Evolutionary conservation across 78 protist species (phyloP), one percentile per base, ranked within the genome.

Genomic region (Anaeramoeba flamelloides): DNA sequence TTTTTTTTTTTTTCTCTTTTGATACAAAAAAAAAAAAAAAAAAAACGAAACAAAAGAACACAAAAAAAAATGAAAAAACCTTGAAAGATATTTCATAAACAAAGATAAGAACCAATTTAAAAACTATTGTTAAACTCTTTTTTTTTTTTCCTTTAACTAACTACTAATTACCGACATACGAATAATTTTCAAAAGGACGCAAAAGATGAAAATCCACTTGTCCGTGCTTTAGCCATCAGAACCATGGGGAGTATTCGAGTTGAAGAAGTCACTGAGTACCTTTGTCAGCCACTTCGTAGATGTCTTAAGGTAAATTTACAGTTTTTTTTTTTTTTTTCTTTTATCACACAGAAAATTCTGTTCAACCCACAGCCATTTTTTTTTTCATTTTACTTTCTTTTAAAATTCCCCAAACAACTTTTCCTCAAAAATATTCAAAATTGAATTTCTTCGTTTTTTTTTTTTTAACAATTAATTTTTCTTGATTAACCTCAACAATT

Each of bases 221-320:
- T 97, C 40, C 89, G 99, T 33, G 98, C 99, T 1, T 87, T 97
- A 1, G 99, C 99, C 31, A 82, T 97, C 39, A 90, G 99, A 36
- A 96, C 99, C 8, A 95, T 97, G 99, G 98, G 98, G 53, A 94
- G 96, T 88, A 93, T 97, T 64, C 93, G 98, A 32, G 96, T 96
- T 4, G 92, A 89, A 80, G 78, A 85, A 26, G 94, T 97, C 77
- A 85, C 90, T 1, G 97, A 95, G 76, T 89, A 94, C 86, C 83
- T 94, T 40, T 85, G 89, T 79, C 92, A 90, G 77, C 94, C 98
- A 74, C 89, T 97, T 36, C 83, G 94, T 40, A 77, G 78, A 39
- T 84, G 90, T 41, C 84, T 97, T 40, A 86, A 88, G 87, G 89
- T 82, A 39, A n/a, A 64, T 64, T 30, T 64, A 64, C 38, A n/a